phyloP scores from a whole-genome alignment of 306 rosid species.

The Arachis stenosperma region DNA sequence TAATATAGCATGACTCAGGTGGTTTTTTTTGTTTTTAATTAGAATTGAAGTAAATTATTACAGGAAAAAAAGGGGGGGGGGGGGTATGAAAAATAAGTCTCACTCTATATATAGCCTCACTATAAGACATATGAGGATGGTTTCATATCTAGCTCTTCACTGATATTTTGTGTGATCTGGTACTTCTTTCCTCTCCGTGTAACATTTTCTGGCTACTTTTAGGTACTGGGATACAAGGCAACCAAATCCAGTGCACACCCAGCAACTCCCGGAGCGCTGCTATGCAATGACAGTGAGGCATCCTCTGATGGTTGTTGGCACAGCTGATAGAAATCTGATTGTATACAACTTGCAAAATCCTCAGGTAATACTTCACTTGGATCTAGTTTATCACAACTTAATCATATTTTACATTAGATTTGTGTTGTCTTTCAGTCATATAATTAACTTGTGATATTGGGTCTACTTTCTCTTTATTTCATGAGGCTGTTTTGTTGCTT shows the following conservation, averaged over 20 bases:
- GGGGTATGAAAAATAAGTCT: background rate
- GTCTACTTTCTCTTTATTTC: constrained; percentile 28
- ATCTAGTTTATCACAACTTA: constrained; percentile 24
- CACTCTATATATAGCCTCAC: background rate
- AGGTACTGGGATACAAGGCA: constrained; percentile 99
- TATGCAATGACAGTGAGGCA: constrained; percentile 76
- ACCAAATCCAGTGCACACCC: constrained; percentile 88
- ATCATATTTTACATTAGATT: background rate
- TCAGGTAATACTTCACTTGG: constrained; percentile 57
- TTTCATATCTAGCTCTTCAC: constrained; percentile 10
- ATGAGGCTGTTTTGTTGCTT: background rate
- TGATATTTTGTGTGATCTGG: constrained; percentile 27
- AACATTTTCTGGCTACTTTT: constrained; percentile 26
- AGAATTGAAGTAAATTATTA: constrained; percentile 11
- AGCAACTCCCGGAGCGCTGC: constrained; percentile 93
- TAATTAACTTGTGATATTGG: constrained; percentile 1
- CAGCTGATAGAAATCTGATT: constrained; percentile 90
- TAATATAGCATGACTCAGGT: constrained; percentile 10
- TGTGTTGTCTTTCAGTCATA: constrained; percentile 26
- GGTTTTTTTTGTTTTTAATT: constrained; percentile 14
- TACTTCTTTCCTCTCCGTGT: constrained; percentile 19
- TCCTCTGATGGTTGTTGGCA: constrained; percentile 94
- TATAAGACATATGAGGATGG: background rate
- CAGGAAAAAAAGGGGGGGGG: background rate
- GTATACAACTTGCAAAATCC: constrained; percentile 92